Percentiles rank a stretch among this genome's conserved stretches.
These are phyloP conservation scores for Dendryphion nanum DNA, from an alignment of 2,329 filamentous ascomycete genomes.

Conservation along the genomic window DNA sequence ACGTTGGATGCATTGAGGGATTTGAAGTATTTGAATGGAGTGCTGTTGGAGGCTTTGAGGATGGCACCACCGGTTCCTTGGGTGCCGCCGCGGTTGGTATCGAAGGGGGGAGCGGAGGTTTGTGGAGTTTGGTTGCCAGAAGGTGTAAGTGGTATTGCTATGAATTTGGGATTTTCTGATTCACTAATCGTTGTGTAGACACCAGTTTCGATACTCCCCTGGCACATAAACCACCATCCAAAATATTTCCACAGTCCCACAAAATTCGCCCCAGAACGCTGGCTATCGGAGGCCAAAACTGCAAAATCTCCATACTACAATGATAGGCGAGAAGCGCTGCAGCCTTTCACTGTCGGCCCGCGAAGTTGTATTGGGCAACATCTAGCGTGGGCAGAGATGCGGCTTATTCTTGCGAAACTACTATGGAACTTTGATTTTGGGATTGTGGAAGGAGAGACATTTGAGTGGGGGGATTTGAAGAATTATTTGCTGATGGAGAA, in stretches of 20 bases:
- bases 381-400: slow-evolving; percentile 12
- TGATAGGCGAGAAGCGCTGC: slow-evolving; percentile 11
- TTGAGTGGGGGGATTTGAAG: slow-evolving; percentile 5
- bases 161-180: too few species aligned
- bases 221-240: slow-evolving; percentile 3
- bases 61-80: slow-evolving; percentile 3
- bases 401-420: slow-evolving; percentile 6
- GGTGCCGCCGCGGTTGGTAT: slow-evolving; percentile 3
- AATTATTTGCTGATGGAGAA: slow-evolving; percentile 9
- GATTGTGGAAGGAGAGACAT: slow-evolving; percentile 1
- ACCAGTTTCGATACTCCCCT: slow-evolving; percentile 7
- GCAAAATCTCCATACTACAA: slow-evolving; percentile 3
- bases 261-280: slow-evolving; percentile 10
- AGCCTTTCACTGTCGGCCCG: slow-evolving; percentile 42
- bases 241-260: slow-evolving; percentile 2
- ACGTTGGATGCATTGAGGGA: slow-evolving; percentile 5
- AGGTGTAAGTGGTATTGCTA: slow-evolving; percentile 9
- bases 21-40: slow-evolving; percentile 10
- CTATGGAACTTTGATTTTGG: slow-evolving; percentile 3
- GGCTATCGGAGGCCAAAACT: slow-evolving; percentile 5
- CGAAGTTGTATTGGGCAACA: slow-evolving; percentile 25
- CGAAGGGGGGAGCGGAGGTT: slow-evolving; percentile 5
- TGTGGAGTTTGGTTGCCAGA: slow-evolving; percentile 6
- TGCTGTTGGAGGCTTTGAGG: slow-evolving; percentile 7
- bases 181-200: too few species aligned